Evolutionary conservation across 2,329 filamentous ascomycete genomes (phyloP).

Genomic region (Penicillium sp.): DNA sequence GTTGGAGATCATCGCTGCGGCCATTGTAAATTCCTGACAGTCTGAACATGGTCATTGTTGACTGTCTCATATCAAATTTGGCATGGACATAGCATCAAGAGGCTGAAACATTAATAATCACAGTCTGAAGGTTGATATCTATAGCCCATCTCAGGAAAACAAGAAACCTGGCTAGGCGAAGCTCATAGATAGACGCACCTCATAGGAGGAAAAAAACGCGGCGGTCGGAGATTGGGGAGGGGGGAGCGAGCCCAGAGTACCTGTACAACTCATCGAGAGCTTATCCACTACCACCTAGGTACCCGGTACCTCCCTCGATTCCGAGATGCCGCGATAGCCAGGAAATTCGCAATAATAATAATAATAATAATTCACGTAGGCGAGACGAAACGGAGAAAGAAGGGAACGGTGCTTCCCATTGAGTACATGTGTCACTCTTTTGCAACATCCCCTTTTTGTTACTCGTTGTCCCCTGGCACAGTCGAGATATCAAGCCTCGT

Average conservation of each 20-base stretch:
- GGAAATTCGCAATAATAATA: neutral
- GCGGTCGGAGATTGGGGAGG: neutral
- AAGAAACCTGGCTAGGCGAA: neutral
- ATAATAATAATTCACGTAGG: neutral
- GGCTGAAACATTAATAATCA: neutral
- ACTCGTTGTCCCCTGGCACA: neutral
- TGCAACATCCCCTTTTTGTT: neutral
- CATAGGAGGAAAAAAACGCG: conserved; percentile 1
- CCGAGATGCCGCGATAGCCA: conserved; percentile 6
- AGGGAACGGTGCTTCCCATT: neutral
- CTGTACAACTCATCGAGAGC: conserved; percentile 2
- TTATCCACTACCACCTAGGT: neutral
- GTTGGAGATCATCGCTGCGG: neutral
- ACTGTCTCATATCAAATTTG: neutral
- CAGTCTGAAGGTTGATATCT: neutral
- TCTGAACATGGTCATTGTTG: neutral
- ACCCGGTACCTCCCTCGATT: neutral
- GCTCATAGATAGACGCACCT: neutral
- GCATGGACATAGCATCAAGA: neutral
- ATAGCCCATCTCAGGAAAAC: neutral
- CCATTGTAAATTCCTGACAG: neutral
- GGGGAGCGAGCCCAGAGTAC: neutral
- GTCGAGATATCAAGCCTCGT: neutral
- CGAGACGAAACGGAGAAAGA: neutral
- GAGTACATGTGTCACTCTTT: neutral